Evolutionary conservation across 2,329 filamentous ascomycete genomes (phyloP).

Genomic region (Venturia carpophila): DNA sequence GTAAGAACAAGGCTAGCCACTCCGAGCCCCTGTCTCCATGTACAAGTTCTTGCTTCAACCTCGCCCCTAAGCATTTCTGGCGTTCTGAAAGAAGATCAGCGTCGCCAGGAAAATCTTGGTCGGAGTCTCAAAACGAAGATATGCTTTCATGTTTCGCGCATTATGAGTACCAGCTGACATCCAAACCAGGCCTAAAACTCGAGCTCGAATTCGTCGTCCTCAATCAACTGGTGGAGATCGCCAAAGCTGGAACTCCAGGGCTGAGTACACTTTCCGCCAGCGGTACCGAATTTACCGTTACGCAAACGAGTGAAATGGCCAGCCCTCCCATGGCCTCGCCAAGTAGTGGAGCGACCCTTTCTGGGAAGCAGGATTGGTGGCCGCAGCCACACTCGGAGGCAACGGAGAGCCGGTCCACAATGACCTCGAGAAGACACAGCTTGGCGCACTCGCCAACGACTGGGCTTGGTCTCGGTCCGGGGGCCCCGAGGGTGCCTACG

Average conservation of each 20-base stretch:
- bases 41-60: background rate
- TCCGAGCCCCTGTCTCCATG: background rate
- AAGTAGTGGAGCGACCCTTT: background rate
- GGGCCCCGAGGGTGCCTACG: background rate
- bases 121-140: background rate
- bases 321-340: slow-evolving; percentile 2
- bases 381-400: background rate
- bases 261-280: background rate
- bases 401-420: background rate
- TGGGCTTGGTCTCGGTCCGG: background rate
- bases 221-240: slow-evolving; percentile 21
- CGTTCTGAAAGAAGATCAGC: background rate
- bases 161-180: background rate
- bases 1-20: background rate
- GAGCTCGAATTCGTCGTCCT: slow-evolving; percentile 23
- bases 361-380: slow-evolving; percentile 6
- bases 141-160: background rate
- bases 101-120: background rate
- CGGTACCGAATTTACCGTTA: slow-evolving; percentile 8
- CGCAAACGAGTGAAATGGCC: background rate
- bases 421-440: background rate
- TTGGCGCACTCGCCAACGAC: background rate
- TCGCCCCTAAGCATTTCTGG: background rate
- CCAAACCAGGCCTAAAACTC: slow-evolving; percentile 20
- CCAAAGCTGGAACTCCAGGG: slow-evolving; percentile 10